Base-by-base conservation (phyloP, 495 filamentous ascomycete species). In the Xylaria grammica region DNA sequence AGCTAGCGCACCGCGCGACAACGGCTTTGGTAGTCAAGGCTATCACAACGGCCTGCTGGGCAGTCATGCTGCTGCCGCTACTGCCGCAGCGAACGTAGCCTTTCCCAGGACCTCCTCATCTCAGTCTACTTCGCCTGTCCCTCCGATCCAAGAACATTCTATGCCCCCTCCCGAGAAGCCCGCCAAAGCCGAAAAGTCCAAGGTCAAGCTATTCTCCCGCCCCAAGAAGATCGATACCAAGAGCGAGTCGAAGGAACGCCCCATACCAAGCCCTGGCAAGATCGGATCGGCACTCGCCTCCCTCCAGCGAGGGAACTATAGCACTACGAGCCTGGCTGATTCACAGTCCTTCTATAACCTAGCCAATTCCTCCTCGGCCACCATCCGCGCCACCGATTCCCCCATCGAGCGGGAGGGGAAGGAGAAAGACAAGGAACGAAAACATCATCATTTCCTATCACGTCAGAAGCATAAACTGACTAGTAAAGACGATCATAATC, bases 391-490 rank as follows among this genome's bases (percentile, higher is more conserved):
- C 0, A 70, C 78, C 72, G 78, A 89, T 63, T 70, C 75, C n/a
- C 52, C 67, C 3, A 56, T 62, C 3, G 78, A 74, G 53, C 72
- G 62, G 46, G 77, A 75, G 46, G 56, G 62, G 44, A 73, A 73
- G 60, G 73, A 76, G 48, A 88, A 87, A 72, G 88, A 89, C 71
- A 64, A 91, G 48, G 91, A 90, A 71, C 86, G 89, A 67, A 88
- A 87, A 71, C 88, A 89, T 69, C 88, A 89, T 69, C 90, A 97
- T 70, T 97, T 98, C 72, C 72, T 98, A 55, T 93, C 92, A 3
- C 84, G 95, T 49, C 92, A 96, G 78, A 97, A 97, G 75, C 85
- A 97, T 73, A 97, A 96, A 75, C 77, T 94, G 22, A 94, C 90
- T 69, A 90, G 90, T 57, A 89, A 86, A 63, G 85, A 88, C 55